Percentiles rank a stretch among this genome's conserved stretches.
These are phyloP conservation scores for Psidium guajava DNA, from an alignment of 345 rosid genomes.

Conservation along the genomic window DNA sequence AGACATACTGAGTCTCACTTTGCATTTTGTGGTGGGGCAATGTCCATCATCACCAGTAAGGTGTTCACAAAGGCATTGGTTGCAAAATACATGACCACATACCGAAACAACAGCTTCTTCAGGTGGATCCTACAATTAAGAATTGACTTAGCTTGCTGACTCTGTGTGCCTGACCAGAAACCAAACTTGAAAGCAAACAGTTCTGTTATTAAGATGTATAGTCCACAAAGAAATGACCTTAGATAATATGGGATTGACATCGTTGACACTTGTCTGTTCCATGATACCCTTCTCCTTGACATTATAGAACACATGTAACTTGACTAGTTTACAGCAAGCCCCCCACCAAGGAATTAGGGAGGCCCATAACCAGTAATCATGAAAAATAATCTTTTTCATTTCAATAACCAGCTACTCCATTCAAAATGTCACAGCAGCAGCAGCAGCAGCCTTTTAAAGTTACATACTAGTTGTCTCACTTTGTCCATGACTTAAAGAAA, in stretches of 20 bases:
- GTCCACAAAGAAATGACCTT: background rate
- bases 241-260: background rate
- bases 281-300: background rate
- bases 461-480: background rate
- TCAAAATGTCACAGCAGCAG: background rate
- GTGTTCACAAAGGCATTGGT: conserved; percentile 73
- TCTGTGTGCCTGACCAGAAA: background rate
- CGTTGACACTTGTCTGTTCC: background rate
- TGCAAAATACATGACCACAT: conserved; percentile 95
- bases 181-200: background rate
- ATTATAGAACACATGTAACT: background rate
- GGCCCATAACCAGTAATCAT: background rate
- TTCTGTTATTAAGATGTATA: background rate
- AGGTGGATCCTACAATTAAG: conserved; percentile 66
- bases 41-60: conserved; percentile 62
- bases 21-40: conserved; percentile 63
- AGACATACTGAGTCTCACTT: conserved; percentile 34
- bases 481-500: background rate
- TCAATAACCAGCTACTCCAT: background rate
- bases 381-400: background rate
- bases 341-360: background rate
- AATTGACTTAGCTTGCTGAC: background rate
- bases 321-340: background rate
- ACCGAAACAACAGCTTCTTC: conserved; percentile 89
- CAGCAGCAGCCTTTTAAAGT: background rate